These are phyloP conservation scores for Cyberlindnera amylophila DNA, from an alignment of 805 yeast genomes.

Conservation along the genomic window DNA sequence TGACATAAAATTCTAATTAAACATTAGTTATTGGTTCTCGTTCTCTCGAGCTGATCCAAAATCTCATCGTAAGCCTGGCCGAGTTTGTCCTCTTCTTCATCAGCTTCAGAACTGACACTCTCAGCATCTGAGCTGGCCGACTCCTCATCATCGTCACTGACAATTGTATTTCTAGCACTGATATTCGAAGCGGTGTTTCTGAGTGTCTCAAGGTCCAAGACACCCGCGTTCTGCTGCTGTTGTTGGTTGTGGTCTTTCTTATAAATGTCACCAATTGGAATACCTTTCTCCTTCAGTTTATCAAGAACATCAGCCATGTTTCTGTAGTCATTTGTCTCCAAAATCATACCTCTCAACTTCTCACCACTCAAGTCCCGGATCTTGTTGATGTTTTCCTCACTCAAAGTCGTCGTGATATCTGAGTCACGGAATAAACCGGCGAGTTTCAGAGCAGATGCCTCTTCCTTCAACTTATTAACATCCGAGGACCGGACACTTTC, in stretches of 20 bases:
- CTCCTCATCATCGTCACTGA: constrained; percentile 4
- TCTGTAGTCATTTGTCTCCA: constrained; percentile 35
- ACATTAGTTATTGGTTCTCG: constrained; percentile 26
- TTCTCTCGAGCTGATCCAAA: constrained; percentile 35
- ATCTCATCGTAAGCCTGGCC: constrained; percentile 39
- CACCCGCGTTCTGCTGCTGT: neutral
- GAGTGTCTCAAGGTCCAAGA: constrained; percentile 20
- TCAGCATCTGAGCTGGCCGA: constrained; percentile 10
- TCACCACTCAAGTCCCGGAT: constrained; percentile 31
- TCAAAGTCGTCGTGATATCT: constrained; percentile 14
- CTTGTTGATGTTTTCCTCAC: constrained; percentile 28
- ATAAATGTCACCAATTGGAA: constrained; percentile 34
- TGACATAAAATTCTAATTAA: too few species aligned
- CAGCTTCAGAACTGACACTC: constrained; percentile 4
- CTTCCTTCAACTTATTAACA: constrained; percentile 22
- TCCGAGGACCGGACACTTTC: constrained; percentile 12
- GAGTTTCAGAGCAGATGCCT: constrained; percentile 23
- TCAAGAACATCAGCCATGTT: constrained; percentile 36
- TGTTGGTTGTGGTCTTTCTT: constrained; percentile 16
- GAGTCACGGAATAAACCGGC: constrained; percentile 14
- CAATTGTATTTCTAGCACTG: constrained; percentile 7
- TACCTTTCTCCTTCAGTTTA: constrained; percentile 37
- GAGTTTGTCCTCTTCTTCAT: constrained; percentile 10
- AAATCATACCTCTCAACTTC: constrained; percentile 32
- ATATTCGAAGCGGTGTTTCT: constrained; percentile 17